Conservation (phyloP, 192 early-diverging fungal genomes). For the Phlyctochytrium planicorne region DNA sequence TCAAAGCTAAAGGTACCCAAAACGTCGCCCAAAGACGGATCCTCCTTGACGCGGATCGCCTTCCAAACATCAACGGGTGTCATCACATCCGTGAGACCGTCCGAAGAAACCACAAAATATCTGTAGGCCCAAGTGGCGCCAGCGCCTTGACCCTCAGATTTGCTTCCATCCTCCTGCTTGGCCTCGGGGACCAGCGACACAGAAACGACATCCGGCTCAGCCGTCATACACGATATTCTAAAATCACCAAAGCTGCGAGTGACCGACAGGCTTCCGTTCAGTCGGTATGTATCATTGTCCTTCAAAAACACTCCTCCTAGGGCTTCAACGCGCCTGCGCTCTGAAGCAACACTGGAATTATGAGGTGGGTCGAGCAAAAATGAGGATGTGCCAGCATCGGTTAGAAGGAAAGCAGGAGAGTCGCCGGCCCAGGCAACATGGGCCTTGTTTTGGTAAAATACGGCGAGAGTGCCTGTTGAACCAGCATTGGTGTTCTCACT, state of each 20-base stretch:
- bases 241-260: slow-evolving; percentile 7
- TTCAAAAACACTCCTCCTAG: slow-evolving; percentile 5
- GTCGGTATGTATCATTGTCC: background rate
- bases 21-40: background rate
- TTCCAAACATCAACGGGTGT: background rate
- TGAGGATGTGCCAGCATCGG: background rate
- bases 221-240: background rate
- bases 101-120: background rate
- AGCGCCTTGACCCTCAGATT: background rate
- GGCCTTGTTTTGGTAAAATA: background rate
- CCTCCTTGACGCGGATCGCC: background rate
- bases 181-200: background rate
- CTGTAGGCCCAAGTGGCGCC: background rate
- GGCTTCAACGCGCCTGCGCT: slow-evolving; percentile 11
- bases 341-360: background rate
- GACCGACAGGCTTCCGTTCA: background rate
- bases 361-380: slow-evolving; percentile 3
- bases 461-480: background rate
- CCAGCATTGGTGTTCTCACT: background rate
- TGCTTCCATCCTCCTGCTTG: too few relatives aligned
- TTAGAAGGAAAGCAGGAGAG: slow-evolving; percentile 3
- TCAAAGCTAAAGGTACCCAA: slow-evolving; percentile 1
- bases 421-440: slow-evolving; percentile 7
- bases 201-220: background rate
- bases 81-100: slow-evolving; percentile 9